Percentiles rank a stretch among this genome's conserved stretches.
phyloP scores from a whole-genome alignment of 2,329 filamentous ascomycete species.

The Penicillium sclerotiorum region DNA sequence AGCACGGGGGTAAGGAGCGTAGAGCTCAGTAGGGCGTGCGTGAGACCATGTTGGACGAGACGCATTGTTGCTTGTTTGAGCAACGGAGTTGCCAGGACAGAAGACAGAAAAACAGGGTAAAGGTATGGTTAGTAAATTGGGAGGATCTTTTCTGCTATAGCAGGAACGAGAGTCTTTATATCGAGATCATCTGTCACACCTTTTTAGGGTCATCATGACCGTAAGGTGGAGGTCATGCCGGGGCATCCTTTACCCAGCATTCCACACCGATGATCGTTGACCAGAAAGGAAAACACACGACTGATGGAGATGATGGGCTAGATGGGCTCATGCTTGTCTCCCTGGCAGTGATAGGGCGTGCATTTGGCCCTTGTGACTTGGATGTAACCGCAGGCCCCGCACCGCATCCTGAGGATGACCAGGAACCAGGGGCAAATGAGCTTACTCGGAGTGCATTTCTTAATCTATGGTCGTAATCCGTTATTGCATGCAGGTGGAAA shows the following conservation, averaged over 20 bases:
- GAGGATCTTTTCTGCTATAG: no score
- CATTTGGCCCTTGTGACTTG: conserved; percentile 12
- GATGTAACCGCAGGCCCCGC: conserved; percentile 19
- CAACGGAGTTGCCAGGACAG: no score
- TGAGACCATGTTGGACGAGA: conserved; percentile 1
- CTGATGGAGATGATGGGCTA: conserved; percentile 9
- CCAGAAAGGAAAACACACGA: conserved; percentile 10
- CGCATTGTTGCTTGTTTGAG: conserved; percentile 13
- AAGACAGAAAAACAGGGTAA: no score
- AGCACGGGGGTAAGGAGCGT: conserved; percentile 3
- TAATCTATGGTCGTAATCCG: not conserved
- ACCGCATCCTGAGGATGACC: not conserved
- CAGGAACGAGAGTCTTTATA: no score
- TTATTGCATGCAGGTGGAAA: no score
- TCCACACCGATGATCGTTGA: conserved; percentile 18
- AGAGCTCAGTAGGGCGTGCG: conserved; percentile 8
- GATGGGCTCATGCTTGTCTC: conserved; percentile 9
- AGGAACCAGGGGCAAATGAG: conserved; percentile 1
- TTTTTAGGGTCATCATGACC: no score
- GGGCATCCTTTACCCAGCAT: conserved; percentile 11
- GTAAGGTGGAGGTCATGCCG: conserved; percentile 14
- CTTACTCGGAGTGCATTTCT: not conserved
- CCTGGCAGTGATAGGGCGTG: conserved; percentile 10
- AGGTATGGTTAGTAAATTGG: no score
- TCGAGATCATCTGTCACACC: not conserved